Percentiles rank a stretch among this genome's conserved stretches.
Evolutionary conservation across 2,329 filamentous ascomycete species (phyloP).

Genomic region (Venturia carpophila): DNA sequence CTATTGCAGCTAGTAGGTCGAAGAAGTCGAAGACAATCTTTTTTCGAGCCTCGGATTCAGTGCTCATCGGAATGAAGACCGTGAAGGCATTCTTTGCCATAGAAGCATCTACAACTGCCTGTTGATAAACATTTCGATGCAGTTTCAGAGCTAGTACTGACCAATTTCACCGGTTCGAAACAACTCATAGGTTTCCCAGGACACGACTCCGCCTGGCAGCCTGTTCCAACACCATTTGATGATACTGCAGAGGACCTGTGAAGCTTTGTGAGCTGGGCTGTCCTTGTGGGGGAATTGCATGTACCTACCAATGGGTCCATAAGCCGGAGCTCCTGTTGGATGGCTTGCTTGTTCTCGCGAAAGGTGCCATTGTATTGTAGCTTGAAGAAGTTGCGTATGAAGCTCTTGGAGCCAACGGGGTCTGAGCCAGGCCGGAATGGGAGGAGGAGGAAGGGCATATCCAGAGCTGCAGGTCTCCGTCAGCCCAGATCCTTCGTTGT

Average conservation of each 20-base stretch:
- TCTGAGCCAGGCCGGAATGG: slow-evolving; percentile 92
- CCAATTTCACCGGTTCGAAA: slow-evolving; percentile 92
- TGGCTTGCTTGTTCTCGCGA: slow-evolving; percentile 22
- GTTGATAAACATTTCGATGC: background rate
- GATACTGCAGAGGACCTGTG: slow-evolving; percentile 81
- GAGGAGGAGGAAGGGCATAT: slow-evolving; percentile 85
- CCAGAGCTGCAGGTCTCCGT: slow-evolving; percentile 53
- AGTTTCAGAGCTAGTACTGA: slow-evolving; percentile 36
- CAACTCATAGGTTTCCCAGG: slow-evolving; percentile 93
- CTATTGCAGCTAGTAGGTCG: slow-evolving; percentile 81
- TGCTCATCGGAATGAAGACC: slow-evolving; percentile 90
- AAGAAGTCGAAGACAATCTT: slow-evolving; percentile 96
- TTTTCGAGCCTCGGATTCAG: slow-evolving; percentile 75
- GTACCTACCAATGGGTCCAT: slow-evolving; percentile 80
- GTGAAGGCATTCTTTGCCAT: slow-evolving; percentile 89
- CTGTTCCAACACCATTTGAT: slow-evolving; percentile 99
- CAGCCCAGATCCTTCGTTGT: background rate
- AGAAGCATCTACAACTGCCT: slow-evolving; percentile 61
- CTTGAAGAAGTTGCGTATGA: slow-evolving; percentile 88
- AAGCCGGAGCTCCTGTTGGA: slow-evolving; percentile 82
- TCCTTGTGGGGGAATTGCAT: slow-evolving; percentile 17
- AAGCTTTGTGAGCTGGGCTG: slow-evolving; percentile 18
- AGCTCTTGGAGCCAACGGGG: slow-evolving; percentile 82
- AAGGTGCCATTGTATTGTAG: slow-evolving; percentile 47
- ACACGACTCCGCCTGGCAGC: slow-evolving; percentile 81